Evolutionary conservation across 2,329 filamentous ascomycete genomes (phyloP), one percentile per base, ranked within the genome.

Genomic region (Colletotrichum nymphaeae): DNA sequence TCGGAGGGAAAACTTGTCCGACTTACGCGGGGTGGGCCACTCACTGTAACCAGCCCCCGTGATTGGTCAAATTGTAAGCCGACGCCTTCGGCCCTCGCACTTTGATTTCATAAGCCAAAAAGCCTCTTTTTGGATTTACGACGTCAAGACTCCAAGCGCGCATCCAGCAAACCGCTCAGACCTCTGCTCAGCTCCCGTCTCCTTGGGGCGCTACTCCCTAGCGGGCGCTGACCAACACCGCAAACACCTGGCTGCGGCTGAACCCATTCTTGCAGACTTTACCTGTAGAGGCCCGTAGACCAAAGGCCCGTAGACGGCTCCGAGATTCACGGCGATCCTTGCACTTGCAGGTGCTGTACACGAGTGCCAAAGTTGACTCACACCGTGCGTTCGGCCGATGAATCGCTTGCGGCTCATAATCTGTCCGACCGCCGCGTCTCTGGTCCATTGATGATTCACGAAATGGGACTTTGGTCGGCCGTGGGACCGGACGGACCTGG

Each of bases 1-100:
- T 73, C 70, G 70, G 70, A 42, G 7, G 28, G 32, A 37, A 62
- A 70, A 26, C 37, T 35, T 73, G 70, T 65, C 70, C 70, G 70
- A 73, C 32, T 65, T 28, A 42, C 55, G 26, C 67, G 60, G 59
- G 19, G 66, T 42, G 28, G 66, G 42, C 11, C 52, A 22, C 2
- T 1, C 7, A 22, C 42, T 1, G 7, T 19, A 4, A 1, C 0
- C 0, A 19, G 8, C 8, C 26, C 67, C 52, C 55, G 12, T 70
- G 66, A 70, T 70, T 60, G 59, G 55, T n/a, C 3, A 9, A 2
- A 0, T 60, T 19, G 4, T 11, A 5, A 32, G 22, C 6, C 30
- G 1, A 8, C n/a, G 9, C 30, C 59, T 46, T 70, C 70, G 70
- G 66, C 59, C 58, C 66, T 69, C 30, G 59, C 42, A 59, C 24